Evolutionary conservation across 305 asterid genomes (phyloP).

Genomic region (Rubia tinctorum): DNA sequence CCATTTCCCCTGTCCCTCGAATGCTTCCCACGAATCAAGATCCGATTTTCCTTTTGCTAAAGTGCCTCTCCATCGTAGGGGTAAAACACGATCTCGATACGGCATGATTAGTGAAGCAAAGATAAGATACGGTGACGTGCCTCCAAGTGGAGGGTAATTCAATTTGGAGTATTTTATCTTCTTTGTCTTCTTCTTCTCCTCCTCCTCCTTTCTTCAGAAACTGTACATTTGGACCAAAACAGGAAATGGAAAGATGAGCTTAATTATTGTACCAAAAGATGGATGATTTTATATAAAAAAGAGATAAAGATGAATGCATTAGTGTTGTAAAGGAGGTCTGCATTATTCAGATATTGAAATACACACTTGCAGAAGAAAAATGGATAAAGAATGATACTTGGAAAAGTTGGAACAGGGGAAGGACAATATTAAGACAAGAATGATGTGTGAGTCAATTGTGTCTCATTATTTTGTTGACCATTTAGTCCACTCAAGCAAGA

Average conservation of each 20-base stretch:
- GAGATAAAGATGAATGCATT: constrained; percentile 22
- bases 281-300: background rate
- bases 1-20: constrained; percentile 12
- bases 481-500: constrained; percentile 51
- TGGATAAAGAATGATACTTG: background rate
- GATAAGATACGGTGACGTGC: constrained; percentile 27
- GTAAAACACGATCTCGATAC: background rate
- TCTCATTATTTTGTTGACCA: constrained; percentile 42
- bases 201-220: background rate
- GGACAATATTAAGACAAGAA: constrained; percentile 47
- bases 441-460: constrained; percentile 51
- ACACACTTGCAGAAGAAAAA: too few species aligned
- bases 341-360: too few species aligned
- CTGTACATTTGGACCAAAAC: background rate
- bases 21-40: constrained; percentile 15
- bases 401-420: constrained; percentile 28
- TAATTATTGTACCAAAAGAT: background rate
- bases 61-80: constrained; percentile 13
- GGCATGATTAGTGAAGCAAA: constrained; percentile 16
- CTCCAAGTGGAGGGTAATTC: constrained; percentile 17
- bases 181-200: background rate
- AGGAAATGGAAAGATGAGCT: background rate
- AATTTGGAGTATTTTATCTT: too few species aligned
- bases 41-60: constrained; percentile 14
- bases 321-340: constrained; percentile 1